phyloP scores from a whole-genome alignment of 2,329 filamentous ascomycete species.

The Stagonosporopsis vannaccii region DNA sequence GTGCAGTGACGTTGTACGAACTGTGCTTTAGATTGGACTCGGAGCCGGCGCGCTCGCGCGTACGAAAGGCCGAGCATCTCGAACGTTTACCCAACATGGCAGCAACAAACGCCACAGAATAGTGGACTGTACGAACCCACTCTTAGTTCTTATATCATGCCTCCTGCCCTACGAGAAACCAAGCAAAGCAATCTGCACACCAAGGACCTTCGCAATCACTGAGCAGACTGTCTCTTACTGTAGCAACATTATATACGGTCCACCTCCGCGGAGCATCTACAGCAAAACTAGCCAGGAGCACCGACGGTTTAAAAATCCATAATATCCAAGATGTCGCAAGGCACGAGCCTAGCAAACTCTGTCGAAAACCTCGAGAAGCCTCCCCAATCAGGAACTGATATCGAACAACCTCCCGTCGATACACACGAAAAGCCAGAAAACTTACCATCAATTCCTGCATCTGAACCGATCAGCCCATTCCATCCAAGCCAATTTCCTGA shows the following conservation, averaged over 20 bases:
- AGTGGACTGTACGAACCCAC: background rate
- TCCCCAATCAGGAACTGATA: constrained; percentile 11
- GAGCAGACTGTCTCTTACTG: background rate
- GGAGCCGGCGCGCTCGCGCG: constrained; percentile 10
- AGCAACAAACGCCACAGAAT: constrained; percentile 1
- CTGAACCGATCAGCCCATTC: constrained; percentile 29
- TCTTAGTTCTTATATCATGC: constrained; percentile 2
- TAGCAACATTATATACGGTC: background rate
- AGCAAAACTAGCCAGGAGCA: background rate
- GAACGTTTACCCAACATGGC: constrained; percentile 4
- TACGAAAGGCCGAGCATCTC: constrained; percentile 15
- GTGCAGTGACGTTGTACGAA: constrained; percentile 10
- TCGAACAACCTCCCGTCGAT: constrained; percentile 25
- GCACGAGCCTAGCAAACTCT: constrained; percentile 23
- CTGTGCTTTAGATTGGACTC: constrained; percentile 2
- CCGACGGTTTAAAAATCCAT: background rate
- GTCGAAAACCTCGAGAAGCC: constrained; percentile 25
- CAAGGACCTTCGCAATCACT: background rate
- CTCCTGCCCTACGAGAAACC: background rate
- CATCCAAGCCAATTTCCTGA: constrained; percentile 48
- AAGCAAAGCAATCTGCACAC: background rate
- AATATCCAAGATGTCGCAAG: constrained; percentile 7
- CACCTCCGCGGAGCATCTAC: background rate
- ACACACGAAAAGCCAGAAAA: constrained; percentile 22
- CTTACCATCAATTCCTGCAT: constrained; percentile 8